A percentile compares a stretch with the other conserved stretches of the same genome.
Evolutionary conservation across 129 eudicot genomes (phyloP).

Genomic region (Artemisia argyi): DNA sequence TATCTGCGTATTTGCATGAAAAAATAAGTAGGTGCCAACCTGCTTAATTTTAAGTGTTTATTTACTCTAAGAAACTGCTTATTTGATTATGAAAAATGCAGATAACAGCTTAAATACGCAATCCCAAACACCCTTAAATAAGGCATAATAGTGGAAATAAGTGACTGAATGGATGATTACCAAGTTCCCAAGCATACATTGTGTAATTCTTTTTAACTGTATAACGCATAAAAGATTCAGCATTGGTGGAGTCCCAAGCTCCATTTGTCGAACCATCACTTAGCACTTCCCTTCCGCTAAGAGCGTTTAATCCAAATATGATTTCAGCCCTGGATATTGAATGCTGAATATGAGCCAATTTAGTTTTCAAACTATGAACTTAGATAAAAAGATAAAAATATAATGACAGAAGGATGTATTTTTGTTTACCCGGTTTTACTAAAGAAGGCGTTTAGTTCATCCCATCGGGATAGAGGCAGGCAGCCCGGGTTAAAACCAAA

Average conservation of each 20-base stretch:
- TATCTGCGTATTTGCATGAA: too few relatives aligned
- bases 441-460: conserved; percentile 64
- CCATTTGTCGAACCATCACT: conserved; percentile 51
- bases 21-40: too few relatives aligned
- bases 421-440: conserved; percentile 55
- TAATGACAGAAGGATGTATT: neutral
- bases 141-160: neutral
- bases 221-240: conserved; percentile 68
- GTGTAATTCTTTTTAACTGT: conserved; percentile 63
- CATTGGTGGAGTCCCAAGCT: conserved; percentile 80
- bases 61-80: too few relatives aligned
- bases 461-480: conserved; percentile 82
- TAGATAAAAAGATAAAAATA: neutral
- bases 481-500: conserved; percentile 70
- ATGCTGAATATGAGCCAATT: conserved; percentile 11
- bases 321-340: conserved; percentile 53
- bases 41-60: too few relatives aligned
- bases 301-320: conserved; percentile 83
- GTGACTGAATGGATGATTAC: conserved; percentile 33
- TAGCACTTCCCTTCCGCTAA: conserved; percentile 50
- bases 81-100: too few relatives aligned
- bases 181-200: conserved; percentile 86
- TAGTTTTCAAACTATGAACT: neutral
- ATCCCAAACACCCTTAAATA: neutral
- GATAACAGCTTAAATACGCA: too few relatives aligned